A percentile compares a stretch with the other conserved stretches of the same genome.
Evolutionary conservation across 768 basidiomycete genomes (phyloP).

Genomic region (Mycena galopus): DNA sequence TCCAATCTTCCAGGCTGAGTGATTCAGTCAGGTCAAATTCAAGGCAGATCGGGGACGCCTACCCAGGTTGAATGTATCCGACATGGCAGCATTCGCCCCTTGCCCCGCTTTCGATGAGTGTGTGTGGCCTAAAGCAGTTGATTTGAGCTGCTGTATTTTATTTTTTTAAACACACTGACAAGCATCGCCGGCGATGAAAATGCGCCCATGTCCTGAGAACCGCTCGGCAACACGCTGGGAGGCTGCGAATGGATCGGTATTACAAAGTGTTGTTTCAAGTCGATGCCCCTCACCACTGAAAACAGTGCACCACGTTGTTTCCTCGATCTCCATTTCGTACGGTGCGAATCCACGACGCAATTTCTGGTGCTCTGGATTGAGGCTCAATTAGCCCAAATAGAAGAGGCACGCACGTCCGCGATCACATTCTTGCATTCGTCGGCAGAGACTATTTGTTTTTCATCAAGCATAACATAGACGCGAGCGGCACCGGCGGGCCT

Average conservation of each 20-base stretch:
- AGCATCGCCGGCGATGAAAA: neutral
- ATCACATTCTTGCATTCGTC: neutral
- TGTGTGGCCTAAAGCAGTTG: neutral
- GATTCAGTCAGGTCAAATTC: neutral
- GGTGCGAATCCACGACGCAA: neutral
- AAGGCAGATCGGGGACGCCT: too few species aligned
- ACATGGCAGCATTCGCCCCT: neutral
- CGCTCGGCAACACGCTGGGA: neutral
- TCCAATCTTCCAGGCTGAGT: neutral
- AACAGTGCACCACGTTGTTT: neutral
- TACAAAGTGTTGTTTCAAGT: too few species aligned
- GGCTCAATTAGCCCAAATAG: neutral
- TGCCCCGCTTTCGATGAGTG: neutral
- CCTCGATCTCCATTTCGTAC: neutral
- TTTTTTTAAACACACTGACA: neutral
- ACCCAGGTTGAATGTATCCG: slow-evolving; percentile 2
- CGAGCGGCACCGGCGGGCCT: neutral
- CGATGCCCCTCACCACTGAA: neutral
- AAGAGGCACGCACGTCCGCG: neutral
- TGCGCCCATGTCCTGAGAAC: neutral
- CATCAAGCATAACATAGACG: neutral
- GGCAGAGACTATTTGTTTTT: neutral
- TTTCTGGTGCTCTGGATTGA: neutral
- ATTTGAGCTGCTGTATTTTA: too few species aligned
- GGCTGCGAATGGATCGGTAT: too few species aligned